Conservation (phyloP, 495 filamentous ascomycete genomes). For the Physcia stellaris region DNA sequence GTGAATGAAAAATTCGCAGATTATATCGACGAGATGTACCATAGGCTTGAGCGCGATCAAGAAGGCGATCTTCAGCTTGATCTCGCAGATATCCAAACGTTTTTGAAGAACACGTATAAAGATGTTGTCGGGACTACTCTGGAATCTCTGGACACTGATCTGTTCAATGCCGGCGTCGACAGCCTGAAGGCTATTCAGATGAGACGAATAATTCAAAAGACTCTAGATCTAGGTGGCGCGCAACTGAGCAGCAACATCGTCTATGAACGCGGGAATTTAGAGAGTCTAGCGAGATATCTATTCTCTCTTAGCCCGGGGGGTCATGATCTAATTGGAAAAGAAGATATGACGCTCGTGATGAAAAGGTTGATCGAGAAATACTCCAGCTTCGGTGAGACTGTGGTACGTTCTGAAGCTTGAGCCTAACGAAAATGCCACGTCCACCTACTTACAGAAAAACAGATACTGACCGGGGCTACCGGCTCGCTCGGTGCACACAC, state of each 20-base stretch:
- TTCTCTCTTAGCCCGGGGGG: conserved; percentile 26
- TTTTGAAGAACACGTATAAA: conserved; percentile 28
- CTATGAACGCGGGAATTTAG: conserved; percentile 36
- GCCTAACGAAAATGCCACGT: too few species aligned
- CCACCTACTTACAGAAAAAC: too few species aligned
- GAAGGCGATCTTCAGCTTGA: conserved; percentile 23
- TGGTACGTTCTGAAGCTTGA: too few species aligned
- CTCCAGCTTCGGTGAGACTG: conserved; percentile 26
- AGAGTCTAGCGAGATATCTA: conserved; percentile 32
- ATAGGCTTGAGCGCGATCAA: conserved; percentile 12
- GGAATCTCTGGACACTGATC: conserved; percentile 27
- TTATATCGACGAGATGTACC: conserved; percentile 35
- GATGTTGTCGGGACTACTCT: conserved; percentile 28
- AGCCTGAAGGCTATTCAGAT: conserved; percentile 48
- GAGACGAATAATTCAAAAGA: conserved; percentile 32
- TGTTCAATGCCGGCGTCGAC: conserved; percentile 45
- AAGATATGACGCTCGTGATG: conserved; percentile 27
- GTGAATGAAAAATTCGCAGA: conserved; percentile 33
- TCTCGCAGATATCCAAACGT: conserved; percentile 23
- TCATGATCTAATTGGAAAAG: conserved; percentile 5
- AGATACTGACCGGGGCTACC: conserved; percentile 47
- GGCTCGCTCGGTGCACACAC: conserved; percentile 44
- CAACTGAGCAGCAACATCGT: conserved; percentile 32
- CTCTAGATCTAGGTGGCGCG: conserved; percentile 25
- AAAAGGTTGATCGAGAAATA: conserved; percentile 34